Evolutionary conservation across 2,329 filamentous ascomycete genomes (phyloP).

Genomic region (Colletotrichum liriopes): DNA sequence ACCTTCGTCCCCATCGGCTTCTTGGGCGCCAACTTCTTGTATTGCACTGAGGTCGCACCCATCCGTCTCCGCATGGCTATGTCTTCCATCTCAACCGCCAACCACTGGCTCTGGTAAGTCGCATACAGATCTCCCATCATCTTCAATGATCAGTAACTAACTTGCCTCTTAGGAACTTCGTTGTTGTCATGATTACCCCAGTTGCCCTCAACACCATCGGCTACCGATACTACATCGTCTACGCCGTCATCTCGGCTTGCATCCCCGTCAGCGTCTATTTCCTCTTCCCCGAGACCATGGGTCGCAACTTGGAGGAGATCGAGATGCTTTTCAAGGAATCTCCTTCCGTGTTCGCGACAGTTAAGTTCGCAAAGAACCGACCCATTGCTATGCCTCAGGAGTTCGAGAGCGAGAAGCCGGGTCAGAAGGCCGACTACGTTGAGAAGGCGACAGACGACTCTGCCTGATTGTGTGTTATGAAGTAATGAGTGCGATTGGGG

Average conservation of each 20-base stretch:
- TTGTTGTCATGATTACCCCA: slow-evolving; percentile 61
- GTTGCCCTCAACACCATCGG: slow-evolving; percentile 66
- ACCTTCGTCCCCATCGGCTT: slow-evolving; percentile 74
- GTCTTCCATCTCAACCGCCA: slow-evolving; percentile 69
- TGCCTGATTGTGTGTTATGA: slow-evolving; percentile 17
- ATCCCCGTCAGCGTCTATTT: slow-evolving; percentile 62
- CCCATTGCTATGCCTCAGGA: slow-evolving; percentile 52
- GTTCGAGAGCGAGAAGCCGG: slow-evolving; percentile 45
- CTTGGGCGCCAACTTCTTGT: slow-evolving; percentile 73
- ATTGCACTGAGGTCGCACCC: slow-evolving; percentile 72
- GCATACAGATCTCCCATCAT: not conserved
- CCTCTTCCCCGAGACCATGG: slow-evolving; percentile 66
- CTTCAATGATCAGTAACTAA: slow-evolving; percentile 10
- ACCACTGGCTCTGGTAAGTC: slow-evolving; percentile 63
- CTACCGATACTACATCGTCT: slow-evolving; percentile 68
- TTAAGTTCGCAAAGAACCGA: slow-evolving; percentile 55
- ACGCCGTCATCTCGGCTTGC: slow-evolving; percentile 61
- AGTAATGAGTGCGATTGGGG: slow-evolving; percentile 10
- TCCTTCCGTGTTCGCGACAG: slow-evolving; percentile 54
- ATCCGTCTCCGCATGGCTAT: slow-evolving; percentile 67
- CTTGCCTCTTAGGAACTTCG: slow-evolving; percentile 54
- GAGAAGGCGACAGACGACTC: slow-evolving; percentile 43
- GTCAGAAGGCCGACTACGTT: slow-evolving; percentile 46
- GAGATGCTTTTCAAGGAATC: slow-evolving; percentile 61
- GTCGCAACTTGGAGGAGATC: slow-evolving; percentile 63